These are phyloP conservation scores for Allomyces macrogynus DNA, from an alignment of 192 early-diverging fungal species.

Conservation along the genomic window DNA sequence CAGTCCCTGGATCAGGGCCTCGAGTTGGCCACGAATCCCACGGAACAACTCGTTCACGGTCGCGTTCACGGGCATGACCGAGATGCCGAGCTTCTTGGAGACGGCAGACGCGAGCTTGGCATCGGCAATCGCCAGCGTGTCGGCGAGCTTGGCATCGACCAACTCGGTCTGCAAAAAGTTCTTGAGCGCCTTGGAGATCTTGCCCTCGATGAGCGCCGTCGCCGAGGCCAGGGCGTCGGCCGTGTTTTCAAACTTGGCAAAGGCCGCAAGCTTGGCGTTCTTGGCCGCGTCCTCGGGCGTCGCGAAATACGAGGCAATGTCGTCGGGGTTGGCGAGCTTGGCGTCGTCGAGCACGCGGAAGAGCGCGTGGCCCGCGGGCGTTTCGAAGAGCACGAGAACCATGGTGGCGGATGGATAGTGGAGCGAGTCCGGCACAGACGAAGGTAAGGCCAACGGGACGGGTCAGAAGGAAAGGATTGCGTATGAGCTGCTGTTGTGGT, in stretches of 20 bases:
- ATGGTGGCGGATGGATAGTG: background rate
- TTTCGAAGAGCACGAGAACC: slow-evolving; percentile 94
- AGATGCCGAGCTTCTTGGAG: slow-evolving; percentile 69
- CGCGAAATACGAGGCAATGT: slow-evolving; percentile 72
- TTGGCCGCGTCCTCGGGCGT: slow-evolving; percentile 74
- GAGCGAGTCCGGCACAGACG: too few species aligned
- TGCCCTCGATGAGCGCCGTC: slow-evolving; percentile 89
- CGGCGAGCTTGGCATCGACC: slow-evolving; percentile 26
- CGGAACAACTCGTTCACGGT: slow-evolving; percentile 82
- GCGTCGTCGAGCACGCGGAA: slow-evolving; percentile 85
- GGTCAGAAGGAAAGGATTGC: too few species aligned
- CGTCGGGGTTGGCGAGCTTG: slow-evolving; percentile 69
- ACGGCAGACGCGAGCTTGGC: slow-evolving; percentile 80
- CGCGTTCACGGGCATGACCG: slow-evolving; percentile 53
- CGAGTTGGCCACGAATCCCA: slow-evolving; percentile 86
- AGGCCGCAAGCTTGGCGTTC: slow-evolving; percentile 82
- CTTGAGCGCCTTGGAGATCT: slow-evolving; percentile 87
- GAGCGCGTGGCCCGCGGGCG: slow-evolving; percentile 87
- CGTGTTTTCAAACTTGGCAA: slow-evolving; percentile 96
- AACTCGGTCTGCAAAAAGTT: slow-evolving; percentile 71
- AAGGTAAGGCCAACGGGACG: too few species aligned
- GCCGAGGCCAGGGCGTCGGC: slow-evolving; percentile 89
- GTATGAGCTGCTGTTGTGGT: too few species aligned
- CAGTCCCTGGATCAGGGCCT: slow-evolving; percentile 70
- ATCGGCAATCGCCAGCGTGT: slow-evolving; percentile 77